A percentile compares a stretch with the other conserved stretches of the same genome.
Evolutionary conservation across 352 stramenopile species (phyloP).

Genomic region (Phytophthora sojae): DNA sequence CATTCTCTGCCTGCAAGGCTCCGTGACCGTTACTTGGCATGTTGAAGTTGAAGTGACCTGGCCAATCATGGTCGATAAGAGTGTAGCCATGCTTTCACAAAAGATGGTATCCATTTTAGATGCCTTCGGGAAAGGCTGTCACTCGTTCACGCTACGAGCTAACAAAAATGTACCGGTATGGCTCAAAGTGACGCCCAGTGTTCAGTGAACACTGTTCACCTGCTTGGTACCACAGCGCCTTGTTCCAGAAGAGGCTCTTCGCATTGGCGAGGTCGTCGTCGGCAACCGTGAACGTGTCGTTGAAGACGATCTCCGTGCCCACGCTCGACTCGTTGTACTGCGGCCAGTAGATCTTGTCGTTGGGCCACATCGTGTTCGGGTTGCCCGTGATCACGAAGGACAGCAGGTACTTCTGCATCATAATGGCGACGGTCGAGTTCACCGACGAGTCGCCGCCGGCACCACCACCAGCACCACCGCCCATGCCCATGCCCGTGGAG

Average conservation of each 20-base stretch:
- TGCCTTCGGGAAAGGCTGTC: background rate
- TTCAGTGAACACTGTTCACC: background rate
- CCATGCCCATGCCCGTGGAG: conserved; percentile 19
- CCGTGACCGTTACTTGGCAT: background rate
- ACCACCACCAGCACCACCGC: conserved; percentile 5
- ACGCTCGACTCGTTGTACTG: conserved; percentile 38
- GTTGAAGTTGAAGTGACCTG: conserved; percentile 18
- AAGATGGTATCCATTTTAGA: background rate
- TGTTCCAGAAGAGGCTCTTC: conserved; percentile 46
- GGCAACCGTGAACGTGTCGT: conserved; percentile 37
- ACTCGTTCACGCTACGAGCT: background rate
- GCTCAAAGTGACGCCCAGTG: background rate
- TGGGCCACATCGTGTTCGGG: conserved; percentile 33
- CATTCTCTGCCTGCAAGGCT: no score
- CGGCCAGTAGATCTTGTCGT: conserved; percentile 40
- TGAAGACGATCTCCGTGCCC: conserved; percentile 36
- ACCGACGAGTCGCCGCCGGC: conserved; percentile 21
- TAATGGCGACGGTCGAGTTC: conserved; percentile 31
- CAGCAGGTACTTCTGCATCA: conserved; percentile 42
- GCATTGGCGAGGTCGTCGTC: conserved; percentile 37
- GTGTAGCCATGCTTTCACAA: conserved; percentile 6
- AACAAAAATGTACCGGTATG: background rate
- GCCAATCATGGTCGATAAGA: conserved; percentile 11
- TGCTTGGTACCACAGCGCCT: conserved; percentile 40
- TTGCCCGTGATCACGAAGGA: conserved; percentile 38